These are phyloP conservation scores for Cladosporium sp. DNA, from an alignment of 2,329 filamentous ascomycete genomes.

Conservation along the genomic window DNA sequence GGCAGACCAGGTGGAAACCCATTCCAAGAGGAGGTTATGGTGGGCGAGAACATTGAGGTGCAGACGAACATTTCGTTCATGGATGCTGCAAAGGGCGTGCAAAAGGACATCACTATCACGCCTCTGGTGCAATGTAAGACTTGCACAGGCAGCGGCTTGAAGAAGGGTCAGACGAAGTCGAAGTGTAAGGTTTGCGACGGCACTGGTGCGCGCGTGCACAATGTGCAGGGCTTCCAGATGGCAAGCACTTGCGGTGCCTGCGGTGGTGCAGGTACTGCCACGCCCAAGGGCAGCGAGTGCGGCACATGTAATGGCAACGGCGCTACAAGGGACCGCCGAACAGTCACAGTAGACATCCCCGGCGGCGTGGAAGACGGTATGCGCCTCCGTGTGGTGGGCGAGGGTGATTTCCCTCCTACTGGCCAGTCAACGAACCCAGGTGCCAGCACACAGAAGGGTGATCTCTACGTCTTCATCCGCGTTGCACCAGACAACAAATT, in stretches of 20 bases:
- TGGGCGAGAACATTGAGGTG: conserved; percentile 96
- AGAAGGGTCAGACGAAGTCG: conserved; percentile 68
- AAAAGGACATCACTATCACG: conserved; percentile 81
- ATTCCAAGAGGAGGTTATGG: conserved; percentile 74
- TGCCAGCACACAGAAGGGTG: conserved; percentile 67
- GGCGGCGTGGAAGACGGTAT: conserved; percentile 96
- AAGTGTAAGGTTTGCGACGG: conserved; percentile 79
- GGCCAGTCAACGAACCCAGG: conserved; percentile 63
- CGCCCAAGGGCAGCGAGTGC: conserved; percentile 79
- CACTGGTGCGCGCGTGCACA: conserved; percentile 79
- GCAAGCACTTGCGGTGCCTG: conserved; percentile 81
- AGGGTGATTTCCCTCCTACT: conserved; percentile 81
- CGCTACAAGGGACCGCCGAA: conserved; percentile 76
- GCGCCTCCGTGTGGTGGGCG: conserved; percentile 77
- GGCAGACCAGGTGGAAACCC: conserved; percentile 55
- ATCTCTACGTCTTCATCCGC: conserved; percentile 85
- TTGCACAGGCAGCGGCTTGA: conserved; percentile 79
- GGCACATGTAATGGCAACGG: conserved; percentile 75
- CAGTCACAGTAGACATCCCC: conserved; percentile 85
- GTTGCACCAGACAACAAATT: conserved; percentile 90
- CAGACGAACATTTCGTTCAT: conserved; percentile 91
- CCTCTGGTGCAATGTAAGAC: conserved; percentile 77
- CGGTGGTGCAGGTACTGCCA: conserved; percentile 69
- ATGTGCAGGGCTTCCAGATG: conserved; percentile 94
- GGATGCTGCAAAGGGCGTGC: conserved; percentile 89